Evolutionary conservation across 2,329 filamentous ascomycete species (phyloP).

Genomic region (Ilyonectria destructans): DNA sequence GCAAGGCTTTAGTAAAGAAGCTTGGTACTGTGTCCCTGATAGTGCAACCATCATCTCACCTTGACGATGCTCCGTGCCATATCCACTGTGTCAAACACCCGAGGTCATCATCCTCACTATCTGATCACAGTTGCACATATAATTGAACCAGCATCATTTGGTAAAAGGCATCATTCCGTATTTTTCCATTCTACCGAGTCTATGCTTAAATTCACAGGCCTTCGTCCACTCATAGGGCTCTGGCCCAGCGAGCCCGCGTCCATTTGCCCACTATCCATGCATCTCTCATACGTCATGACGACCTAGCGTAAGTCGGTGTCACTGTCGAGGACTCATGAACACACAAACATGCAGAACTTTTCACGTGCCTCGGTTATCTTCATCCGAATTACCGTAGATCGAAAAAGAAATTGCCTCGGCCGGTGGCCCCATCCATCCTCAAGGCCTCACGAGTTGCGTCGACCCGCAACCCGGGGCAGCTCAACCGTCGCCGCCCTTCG

Average conservation of each 20-base stretch:
- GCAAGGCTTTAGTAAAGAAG: too few relatives aligned
- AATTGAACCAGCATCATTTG: conserved; percentile 23
- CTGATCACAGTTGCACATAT: too few relatives aligned
- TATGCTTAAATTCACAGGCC: conserved; percentile 55
- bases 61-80: too few relatives aligned
- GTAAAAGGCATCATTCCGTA: conserved; percentile 51
- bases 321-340: conserved; percentile 48
- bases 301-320: conserved; percentile 45
- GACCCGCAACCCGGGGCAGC: conserved; percentile 37
- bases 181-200: conserved; percentile 58
- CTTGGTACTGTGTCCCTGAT: too few relatives aligned
- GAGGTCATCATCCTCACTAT: too few relatives aligned
- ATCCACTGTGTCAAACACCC: too few relatives aligned
- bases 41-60: too few relatives aligned
- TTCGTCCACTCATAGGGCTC: conserved; percentile 44
- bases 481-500: conserved; percentile 35
- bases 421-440: conserved; percentile 39
- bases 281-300: conserved; percentile 50
- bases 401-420: conserved; percentile 46
- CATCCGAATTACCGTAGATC: conserved; percentile 53
- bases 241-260: conserved; percentile 43
- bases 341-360: conserved; percentile 55
- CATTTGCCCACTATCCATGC: conserved; percentile 44
- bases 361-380: conserved; percentile 54
- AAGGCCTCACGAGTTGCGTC: conserved; percentile 38